A percentile compares a stretch with the other conserved stretches of the same genome.
Conservation (phyloP, 768 basidiomycete species). For the Russula brevipes region DNA sequence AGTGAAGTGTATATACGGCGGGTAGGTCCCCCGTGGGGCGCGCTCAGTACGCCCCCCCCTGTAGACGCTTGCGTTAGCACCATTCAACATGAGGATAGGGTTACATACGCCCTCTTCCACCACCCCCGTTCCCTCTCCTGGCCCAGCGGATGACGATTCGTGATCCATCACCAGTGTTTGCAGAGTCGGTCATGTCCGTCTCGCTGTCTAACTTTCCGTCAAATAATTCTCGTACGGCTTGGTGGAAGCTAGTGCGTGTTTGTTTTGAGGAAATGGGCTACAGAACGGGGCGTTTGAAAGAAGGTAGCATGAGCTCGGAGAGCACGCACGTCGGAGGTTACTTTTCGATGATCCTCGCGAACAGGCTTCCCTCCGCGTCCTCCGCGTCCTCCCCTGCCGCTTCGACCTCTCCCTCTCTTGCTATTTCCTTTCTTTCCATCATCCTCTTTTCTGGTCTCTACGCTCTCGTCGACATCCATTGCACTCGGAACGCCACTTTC, state of each 20-base stretch:
- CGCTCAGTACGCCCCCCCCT: conserved; percentile 37
- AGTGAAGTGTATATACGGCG: conserved; percentile 93
- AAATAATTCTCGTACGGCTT: conserved; percentile 74
- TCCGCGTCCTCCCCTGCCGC: conserved; percentile 45
- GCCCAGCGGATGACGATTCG: conserved; percentile 79
- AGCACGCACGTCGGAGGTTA: conserved; percentile 71
- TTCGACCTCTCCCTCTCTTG: conserved; percentile 39
- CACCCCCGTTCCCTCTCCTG: conserved; percentile 44
- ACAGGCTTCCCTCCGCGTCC: conserved; percentile 40
- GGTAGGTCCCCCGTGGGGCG: conserved; percentile 57
- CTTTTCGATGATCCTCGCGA: conserved; percentile 64
- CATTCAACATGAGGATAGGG: neutral
- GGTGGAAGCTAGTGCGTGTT: conserved; percentile 76
- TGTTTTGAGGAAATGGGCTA: conserved; percentile 83
- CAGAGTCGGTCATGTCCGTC: conserved; percentile 50
- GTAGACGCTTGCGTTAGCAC: conserved; percentile 1
- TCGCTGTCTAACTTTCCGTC: conserved; percentile 80
- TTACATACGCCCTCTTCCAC: conserved; percentile 39
- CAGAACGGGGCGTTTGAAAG: conserved; percentile 3
- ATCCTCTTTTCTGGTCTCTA: conserved; percentile 24
- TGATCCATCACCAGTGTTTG: conserved; percentile 58
- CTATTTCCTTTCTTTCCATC: conserved; percentile 33
- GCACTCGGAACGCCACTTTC: conserved; percentile 26
- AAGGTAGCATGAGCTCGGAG: conserved; percentile 20
- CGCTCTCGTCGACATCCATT: conserved; percentile 24